Evolutionary conservation across 805 yeast species (phyloP).

Genomic region (Saturnispora zaruensis): DNA sequence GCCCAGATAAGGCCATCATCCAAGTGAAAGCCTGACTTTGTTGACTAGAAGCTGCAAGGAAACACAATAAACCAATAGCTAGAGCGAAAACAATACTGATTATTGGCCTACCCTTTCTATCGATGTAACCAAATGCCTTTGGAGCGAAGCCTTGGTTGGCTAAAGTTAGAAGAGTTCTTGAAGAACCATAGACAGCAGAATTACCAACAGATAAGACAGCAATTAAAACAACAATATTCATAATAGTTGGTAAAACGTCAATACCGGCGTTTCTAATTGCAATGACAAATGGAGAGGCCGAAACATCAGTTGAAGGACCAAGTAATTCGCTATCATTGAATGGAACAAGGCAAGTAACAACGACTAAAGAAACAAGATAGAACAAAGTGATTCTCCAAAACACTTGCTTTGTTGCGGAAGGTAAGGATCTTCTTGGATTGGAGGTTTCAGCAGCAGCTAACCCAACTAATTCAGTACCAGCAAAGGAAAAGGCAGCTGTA

Average conservation of each 20-base stretch:
- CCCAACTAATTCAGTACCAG: conserved; percentile 55
- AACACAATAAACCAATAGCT: conserved; percentile 46
- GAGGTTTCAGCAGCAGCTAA: conserved; percentile 54
- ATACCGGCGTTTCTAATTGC: conserved; percentile 48
- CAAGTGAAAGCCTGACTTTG: conserved; percentile 54
- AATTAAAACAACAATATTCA: conserved; percentile 58
- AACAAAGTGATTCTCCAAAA: conserved; percentile 50
- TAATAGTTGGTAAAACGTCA: conserved; percentile 50
- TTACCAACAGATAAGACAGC: conserved; percentile 66
- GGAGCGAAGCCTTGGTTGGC: conserved; percentile 62
- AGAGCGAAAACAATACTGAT: conserved; percentile 46
- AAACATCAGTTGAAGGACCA: conserved; percentile 39
- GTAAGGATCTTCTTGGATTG: conserved; percentile 48
- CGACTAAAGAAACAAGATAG: conserved; percentile 40
- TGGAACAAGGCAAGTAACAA: conserved; percentile 53
- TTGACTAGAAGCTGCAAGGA: conserved; percentile 46
- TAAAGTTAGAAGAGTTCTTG: conserved; percentile 53
- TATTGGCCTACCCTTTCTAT: conserved; percentile 64
- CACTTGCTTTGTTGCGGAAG: conserved; percentile 52
- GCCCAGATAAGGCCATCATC: conserved; percentile 62
- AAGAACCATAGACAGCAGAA: conserved; percentile 57
- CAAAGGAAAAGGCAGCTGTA: conserved; percentile 50
- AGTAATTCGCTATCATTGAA: conserved; percentile 39
- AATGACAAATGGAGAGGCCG: conserved; percentile 69
- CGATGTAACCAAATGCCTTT: conserved; percentile 49